A percentile compares a stretch with the other conserved stretches of the same genome.
These are phyloP conservation scores for Aspergillus ustus DNA, from an alignment of 2,329 filamentous ascomycete species.

Conservation along the genomic window DNA sequence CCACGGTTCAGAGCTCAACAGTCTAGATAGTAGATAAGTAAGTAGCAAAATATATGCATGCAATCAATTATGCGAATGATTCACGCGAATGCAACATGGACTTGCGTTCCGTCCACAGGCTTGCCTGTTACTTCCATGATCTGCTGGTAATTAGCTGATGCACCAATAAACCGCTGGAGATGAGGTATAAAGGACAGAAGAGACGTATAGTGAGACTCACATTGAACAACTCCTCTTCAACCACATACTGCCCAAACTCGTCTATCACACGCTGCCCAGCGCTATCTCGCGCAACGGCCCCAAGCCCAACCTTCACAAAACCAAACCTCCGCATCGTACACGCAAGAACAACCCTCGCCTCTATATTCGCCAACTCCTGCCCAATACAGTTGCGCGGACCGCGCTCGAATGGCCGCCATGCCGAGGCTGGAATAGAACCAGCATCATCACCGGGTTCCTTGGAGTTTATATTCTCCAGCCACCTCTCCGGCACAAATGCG, in stretches of 20 bases:
- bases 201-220: no score
- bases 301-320: constrained; percentile 14
- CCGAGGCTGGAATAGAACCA: constrained; percentile 33
- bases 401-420: constrained; percentile 54
- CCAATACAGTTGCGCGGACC: constrained; percentile 54
- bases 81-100: no score
- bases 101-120: no score
- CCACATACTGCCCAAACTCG: background rate
- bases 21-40: no score
- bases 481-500: constrained; percentile 44
- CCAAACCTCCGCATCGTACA: constrained; percentile 6
- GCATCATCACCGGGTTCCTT: no score
- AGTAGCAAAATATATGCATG: no score
- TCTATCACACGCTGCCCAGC: background rate
- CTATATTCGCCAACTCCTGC: constrained; percentile 53
- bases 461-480: constrained; percentile 27
- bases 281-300: background rate
- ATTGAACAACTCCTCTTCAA: background rate
- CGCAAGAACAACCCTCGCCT: constrained; percentile 26
- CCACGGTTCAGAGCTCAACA: no score
- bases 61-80: no score
- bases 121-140: no score
- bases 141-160: no score
- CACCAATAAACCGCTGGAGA: no score
- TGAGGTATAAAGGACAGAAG: no score